Base-by-base conservation (phyloP, 345 rosid genomes). In the Draba incana region DNA sequence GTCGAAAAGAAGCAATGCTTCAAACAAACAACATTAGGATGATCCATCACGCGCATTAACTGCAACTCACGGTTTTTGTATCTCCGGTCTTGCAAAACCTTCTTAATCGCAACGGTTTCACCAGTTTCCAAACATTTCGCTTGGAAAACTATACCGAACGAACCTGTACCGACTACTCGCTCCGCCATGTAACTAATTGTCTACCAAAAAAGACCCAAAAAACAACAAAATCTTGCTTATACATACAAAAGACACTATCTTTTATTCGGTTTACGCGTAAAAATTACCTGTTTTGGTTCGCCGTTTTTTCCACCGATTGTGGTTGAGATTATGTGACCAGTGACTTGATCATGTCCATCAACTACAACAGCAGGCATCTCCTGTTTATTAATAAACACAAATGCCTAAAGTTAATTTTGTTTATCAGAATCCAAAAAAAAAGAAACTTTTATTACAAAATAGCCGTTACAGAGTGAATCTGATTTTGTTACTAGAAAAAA, bases 141-240 rank as follows among this genome's bases (percentile, higher is more conserved):
- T 84, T 90, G 96, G 76, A 90, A 90, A 44, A 90, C 97, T 27
- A 90, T 82, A 16, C 97, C 97, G 66, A 90, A 90, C 1, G 97
- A 87, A 23, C 97, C 97, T 42, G 86, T 85, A 35, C 97, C 97
- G 4, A 90, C 93, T 42, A 90, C 86, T 16, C 97, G 84, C 85
- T 90, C 97, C 31, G 97, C 94, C 97, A 90, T 90, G 82, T 87
- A 90, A 74, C 97, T 90, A 62, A 90, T 90, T 3, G 94, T 90
- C 92, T 90, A 66, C 37, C 48, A 63, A 57, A 65, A 20, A 66
- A 11, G 45, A 49, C 59, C 20, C 4, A 4, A 38, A 53, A 5
- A 69, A 8, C 8, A n/a, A 13, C 46, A 68, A 15, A 35, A 37
- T 7, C 49, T 38, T 47, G 43, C 61, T 48, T 52, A 57, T n/a